phyloP scores from a whole-genome alignment of 1,139 yeast genomes.

The Meyerozyma guilliermondii region DNA sequence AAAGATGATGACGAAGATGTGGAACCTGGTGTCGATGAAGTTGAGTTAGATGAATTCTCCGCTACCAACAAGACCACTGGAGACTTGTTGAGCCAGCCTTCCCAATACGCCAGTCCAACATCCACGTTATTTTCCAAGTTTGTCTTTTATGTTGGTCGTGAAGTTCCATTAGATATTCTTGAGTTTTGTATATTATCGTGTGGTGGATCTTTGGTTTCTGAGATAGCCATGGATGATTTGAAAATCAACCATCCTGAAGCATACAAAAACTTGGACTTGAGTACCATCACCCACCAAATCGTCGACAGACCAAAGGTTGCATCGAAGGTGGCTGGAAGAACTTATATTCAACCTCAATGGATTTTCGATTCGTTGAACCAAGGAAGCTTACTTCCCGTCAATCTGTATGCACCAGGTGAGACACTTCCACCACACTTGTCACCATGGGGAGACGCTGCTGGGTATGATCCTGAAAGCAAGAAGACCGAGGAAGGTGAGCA shows the following conservation, averaged over 20 bases:
- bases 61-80: constrained; percentile 61
- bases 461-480: constrained; percentile 74
- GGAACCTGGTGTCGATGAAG: constrained; percentile 36
- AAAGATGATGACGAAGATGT: constrained; percentile 33
- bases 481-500: constrained; percentile 39
- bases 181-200: constrained; percentile 84
- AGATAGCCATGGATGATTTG: constrained; percentile 79
- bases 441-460: constrained; percentile 98
- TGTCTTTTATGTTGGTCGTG: constrained; percentile 87
- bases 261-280: constrained; percentile 50
- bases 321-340: constrained; percentile 82
- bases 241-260: constrained; percentile 35
- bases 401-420: constrained; percentile 89
- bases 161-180: constrained; percentile 86
- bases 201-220: constrained; percentile 85
- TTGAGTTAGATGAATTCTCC: constrained; percentile 65
- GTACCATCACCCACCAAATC: constrained; percentile 84
- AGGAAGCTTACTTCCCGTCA: constrained; percentile 67
- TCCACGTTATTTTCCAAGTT: constrained; percentile 67
- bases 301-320: constrained; percentile 84
- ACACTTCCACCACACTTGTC: constrained; percentile 93
- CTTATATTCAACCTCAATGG: constrained; percentile 98
- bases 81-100: constrained; percentile 79
- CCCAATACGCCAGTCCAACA: constrained; percentile 52
- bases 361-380: constrained; percentile 87